Evolutionary conservation across 345 rosid genomes (phyloP), one percentile per base, ranked within the genome.

Genomic region (Brassica nigra): DNA sequence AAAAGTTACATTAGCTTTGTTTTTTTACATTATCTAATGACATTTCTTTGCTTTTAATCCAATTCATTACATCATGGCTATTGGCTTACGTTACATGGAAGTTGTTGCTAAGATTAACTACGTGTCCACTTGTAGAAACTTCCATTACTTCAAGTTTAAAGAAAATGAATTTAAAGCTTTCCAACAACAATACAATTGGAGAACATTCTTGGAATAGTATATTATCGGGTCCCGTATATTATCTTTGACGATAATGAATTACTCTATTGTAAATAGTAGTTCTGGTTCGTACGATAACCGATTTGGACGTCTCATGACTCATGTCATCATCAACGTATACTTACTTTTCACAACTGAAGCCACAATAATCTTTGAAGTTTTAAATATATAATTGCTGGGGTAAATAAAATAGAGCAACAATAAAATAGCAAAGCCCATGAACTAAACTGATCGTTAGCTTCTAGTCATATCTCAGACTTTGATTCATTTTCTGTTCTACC

Each of bases 41-140:
- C 68, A 54, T 78, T 42, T 72, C 77, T 79, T 79, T 73, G 78
- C 82, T 73, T 79, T 79, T 79, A 73, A 73, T 79, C 74, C 74
- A 79, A 79, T 61, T 67, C 62, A 73, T 73, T 59, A 67, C 57
- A 52, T 52, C 57, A 52, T 52, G 57, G 1, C 57, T 0, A 52
- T 52, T 52, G 0, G 55, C 7, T 49, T 49, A 49, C 55, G 55
- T 49, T 49, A 9, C 72, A 66, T 78, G 59, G 59, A 54, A 54
- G 64, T 59, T 59, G 64, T 66, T 79, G 78, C 57, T n/a, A 9
- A 79, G 7, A 44, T 59, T 47, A 27, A 44, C 31, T 31, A 67
- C 74, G 78, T 73, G 78, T 73, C 74, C 18, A 8, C 54, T 20
- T 20, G 58, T 62, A 54, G 75, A 74, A 62, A 68, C 82, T 79